These are phyloP conservation scores for Lentinula guzmanii DNA, from an alignment of 768 basidiomycete species.

Conservation along the genomic window DNA sequence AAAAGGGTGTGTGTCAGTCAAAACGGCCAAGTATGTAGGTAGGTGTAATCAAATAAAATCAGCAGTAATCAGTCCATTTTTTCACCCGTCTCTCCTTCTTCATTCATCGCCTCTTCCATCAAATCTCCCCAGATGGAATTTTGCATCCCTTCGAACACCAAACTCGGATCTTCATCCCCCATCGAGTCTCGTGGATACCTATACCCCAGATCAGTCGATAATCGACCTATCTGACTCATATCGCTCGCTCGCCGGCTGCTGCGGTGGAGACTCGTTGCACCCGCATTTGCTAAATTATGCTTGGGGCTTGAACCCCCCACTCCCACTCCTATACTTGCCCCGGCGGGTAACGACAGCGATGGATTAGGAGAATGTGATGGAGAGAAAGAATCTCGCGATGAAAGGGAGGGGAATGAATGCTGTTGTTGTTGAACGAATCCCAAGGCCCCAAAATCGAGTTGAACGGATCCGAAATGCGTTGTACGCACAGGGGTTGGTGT, in stretches of 20 bases:
- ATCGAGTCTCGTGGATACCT: slow-evolving; percentile 35
- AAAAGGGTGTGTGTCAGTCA: too few relatives aligned
- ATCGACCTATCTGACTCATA: slow-evolving; percentile 55
- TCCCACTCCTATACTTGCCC: background rate
- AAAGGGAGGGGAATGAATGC: background rate
- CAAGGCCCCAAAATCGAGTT: slow-evolving; percentile 1
- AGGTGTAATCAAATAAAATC: too few relatives aligned
- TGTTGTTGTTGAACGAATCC: background rate
- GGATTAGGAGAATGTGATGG: slow-evolving; percentile 35
- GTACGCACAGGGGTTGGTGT: slow-evolving; percentile 34
- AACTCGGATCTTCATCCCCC: slow-evolving; percentile 38
- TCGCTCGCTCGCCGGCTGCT: slow-evolving; percentile 52
- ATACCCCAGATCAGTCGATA: slow-evolving; percentile 45
- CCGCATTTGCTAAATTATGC: slow-evolving; percentile 20
- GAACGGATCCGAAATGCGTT: background rate
- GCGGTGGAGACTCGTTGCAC: slow-evolving; percentile 44
- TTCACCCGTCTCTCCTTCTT: slow-evolving; percentile 22
- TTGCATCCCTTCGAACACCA: slow-evolving; percentile 53
- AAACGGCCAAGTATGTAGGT: too few relatives aligned
- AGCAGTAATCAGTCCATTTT: too few relatives aligned
- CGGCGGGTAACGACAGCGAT: slow-evolving; percentile 29
- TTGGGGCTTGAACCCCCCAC: background rate
- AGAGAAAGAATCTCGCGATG: background rate
- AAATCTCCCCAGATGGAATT: slow-evolving; percentile 62
- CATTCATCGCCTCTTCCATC: slow-evolving; percentile 42